phyloP scores from a whole-genome alignment of 2,329 filamentous ascomycete genomes.

The Colletotrichum siamense region DNA sequence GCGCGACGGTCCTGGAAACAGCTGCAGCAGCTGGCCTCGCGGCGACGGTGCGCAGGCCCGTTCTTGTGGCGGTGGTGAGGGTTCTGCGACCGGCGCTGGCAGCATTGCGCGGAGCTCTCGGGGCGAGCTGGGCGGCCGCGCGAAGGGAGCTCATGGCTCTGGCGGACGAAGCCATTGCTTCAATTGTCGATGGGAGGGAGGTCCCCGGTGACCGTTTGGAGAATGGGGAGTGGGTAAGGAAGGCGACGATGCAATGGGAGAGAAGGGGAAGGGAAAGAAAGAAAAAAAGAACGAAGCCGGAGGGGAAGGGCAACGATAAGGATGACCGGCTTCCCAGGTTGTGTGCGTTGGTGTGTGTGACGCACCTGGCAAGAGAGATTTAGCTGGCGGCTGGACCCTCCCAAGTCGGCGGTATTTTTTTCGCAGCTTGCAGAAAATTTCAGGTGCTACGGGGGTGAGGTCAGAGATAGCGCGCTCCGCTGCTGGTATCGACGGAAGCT shows the following conservation, averaged over 20 bases:
- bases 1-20: slow-evolving; percentile 28
- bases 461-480: slow-evolving; percentile 20
- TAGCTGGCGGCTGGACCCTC: slow-evolving; percentile 19
- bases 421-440: slow-evolving; percentile 19
- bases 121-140: slow-evolving; percentile 27
- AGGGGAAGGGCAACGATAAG: slow-evolving; percentile 22
- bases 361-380: slow-evolving; percentile 13
- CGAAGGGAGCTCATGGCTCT: slow-evolving; percentile 44
- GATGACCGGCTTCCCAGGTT: slow-evolving; percentile 4
- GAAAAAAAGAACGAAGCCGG: background rate
- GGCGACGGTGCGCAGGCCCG: slow-evolving; percentile 5
- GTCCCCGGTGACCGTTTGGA: slow-evolving; percentile 3
- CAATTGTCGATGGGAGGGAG: slow-evolving; percentile 23
- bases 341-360: slow-evolving; percentile 10
- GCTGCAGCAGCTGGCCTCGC: slow-evolving; percentile 11
- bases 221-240: slow-evolving; percentile 3
- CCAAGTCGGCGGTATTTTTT: slow-evolving; percentile 17
- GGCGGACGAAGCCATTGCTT: slow-evolving; percentile 51
- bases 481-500: background rate
- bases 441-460: slow-evolving; percentile 21
- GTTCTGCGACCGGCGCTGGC: slow-evolving; percentile 32
- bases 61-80: slow-evolving; percentile 36
- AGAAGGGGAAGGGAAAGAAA: background rate
- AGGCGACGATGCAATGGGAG: slow-evolving; percentile 6
- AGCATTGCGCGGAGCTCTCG: slow-evolving; percentile 28